Evolutionary conservation across 129 eudicot species (phyloP), one percentile per base, ranked within the genome.

Genomic region (Tagetes patula): DNA sequence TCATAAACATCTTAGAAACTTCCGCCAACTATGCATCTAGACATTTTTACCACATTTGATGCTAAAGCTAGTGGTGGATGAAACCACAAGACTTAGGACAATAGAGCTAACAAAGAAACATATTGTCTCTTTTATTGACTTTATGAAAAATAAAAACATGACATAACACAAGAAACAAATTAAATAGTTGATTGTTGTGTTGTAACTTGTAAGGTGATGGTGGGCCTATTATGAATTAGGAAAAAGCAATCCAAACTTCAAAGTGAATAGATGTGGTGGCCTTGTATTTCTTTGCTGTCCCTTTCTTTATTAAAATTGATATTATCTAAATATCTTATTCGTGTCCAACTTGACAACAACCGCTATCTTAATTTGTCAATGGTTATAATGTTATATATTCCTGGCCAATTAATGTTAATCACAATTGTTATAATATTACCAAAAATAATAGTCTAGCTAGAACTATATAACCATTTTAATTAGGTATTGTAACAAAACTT

Each of bases 221-320:
- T 78, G 82, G 78, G 66, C 68, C 43, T 72, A 43, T 32, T 20
- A 69, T 45, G 52, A 7, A 12, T 7, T 48, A 41, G 8, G 49
- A 30, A 9, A 76, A 77, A 59, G 71, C 65, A 69, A 77, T 69
- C 45, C 12, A 72, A 72, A 69, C 69, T 69, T 37, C 12, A 72
- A 72, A 65, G 78, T 65, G 74, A 72, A 72, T n/a, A 43, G 34
- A 6, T 58, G 42, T 75, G 61, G 63, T 58, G 30, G 70, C 45
- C 75, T 71, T 78, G 74, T 64, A 65, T 64, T 71, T 79, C 69
- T 42, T 71, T 54, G 62, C 60, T 79, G 82, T 79, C 82, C 36
- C 73, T 79, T 72, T 79, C 78, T 71, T 65, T 70, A 70, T 65
- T 79, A 65, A 65, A 65, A 34, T 64, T 78, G 77, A 39, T 54